Base-by-base conservation (phyloP, 2,329 filamentous ascomycete species). In the Colletotrichum noveboracense region DNA sequence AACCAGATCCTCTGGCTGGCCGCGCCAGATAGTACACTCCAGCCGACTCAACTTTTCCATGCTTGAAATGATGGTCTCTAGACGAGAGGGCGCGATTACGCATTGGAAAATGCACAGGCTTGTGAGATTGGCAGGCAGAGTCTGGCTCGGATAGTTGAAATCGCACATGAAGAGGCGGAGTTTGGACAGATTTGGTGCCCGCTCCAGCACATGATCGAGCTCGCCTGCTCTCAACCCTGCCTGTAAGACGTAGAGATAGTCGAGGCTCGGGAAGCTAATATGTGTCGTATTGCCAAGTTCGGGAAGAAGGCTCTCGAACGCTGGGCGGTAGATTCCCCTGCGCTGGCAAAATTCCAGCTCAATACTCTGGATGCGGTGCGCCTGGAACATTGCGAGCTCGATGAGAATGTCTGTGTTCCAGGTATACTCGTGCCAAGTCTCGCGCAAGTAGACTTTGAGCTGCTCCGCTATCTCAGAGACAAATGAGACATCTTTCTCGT, bases 331-430 rank as follows among this genome's bases (percentile, higher is more conserved):
- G 21, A 75, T 66, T 6, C 72, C 72, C 30, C 36, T 28, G 21
- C 65, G 56, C 32, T 43, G 36, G 21, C 55, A 24, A 14, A 71
- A 66, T 12, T 66, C 30, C 36, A 75, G 8, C 30, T 66, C 68
- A 7, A 71, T 56, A 18, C 28, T 52, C 18, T 24, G 60, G 16
- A 24, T 62, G 28, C 48, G 58, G 16, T n/a, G 52, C 1, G 72
- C 72, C 21, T 30, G 24, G 12, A 75, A 38, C 61, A 74, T 36
- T 36, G 30, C 72, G 21, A 75, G 26, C 30, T 75, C 72, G 24
- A 71, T 24, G 9, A 75, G 52, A 6, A 75, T 52, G 18, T 75
- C 67, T 26, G 58, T 58, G 3, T 70, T 70, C 72, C 67, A 71
- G 28, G 28, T 26, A 30, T 66, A 60, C 28, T 75, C 72, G 18